Evolutionary conservation across 1,284 basidiomycete genomes (phyloP).

Genomic region (Rhodotorula sp.): DNA sequence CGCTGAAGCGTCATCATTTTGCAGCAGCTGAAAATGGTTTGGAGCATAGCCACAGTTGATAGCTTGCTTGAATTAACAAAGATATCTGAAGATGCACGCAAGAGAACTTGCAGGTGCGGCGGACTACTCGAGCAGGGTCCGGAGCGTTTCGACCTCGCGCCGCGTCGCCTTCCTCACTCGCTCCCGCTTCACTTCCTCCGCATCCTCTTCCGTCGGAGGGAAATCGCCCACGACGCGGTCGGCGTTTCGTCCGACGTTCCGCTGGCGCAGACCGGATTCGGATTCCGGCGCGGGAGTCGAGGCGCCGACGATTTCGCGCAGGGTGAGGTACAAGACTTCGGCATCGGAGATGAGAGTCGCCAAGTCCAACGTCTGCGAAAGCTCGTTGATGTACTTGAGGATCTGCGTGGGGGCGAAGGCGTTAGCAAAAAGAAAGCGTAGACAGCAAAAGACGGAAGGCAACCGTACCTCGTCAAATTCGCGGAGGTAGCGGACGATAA

Average conservation of each 20-base stretch:
- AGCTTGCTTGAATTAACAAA: too few relatives aligned
- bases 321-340: constrained; percentile 85
- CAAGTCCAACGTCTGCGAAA: constrained; percentile 76
- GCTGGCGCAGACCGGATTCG: constrained; percentile 1
- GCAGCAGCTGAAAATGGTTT: too few relatives aligned
- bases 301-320: constrained; percentile 59
- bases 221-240: constrained; percentile 9
- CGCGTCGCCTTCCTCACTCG: constrained; percentile 17
- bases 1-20: too few relatives aligned
- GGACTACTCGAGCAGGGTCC: constrained; percentile 13
- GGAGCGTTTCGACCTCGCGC: constrained; percentile 13
- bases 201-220: constrained; percentile 28
- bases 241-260: background rate
- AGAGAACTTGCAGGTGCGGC: too few relatives aligned
- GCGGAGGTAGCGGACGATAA: constrained; percentile 86
- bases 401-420: constrained; percentile 60
- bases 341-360: constrained; percentile 87
- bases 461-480: constrained; percentile 57
- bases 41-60: too few relatives aligned
- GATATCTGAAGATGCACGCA: too few relatives aligned
- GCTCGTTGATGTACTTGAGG: constrained; percentile 58
- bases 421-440: background rate
- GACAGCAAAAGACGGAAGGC: background rate
- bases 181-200: constrained; percentile 20
- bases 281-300: background rate